phyloP scores from a whole-genome alignment of 805 yeast species.

The Ogataea angusta region DNA sequence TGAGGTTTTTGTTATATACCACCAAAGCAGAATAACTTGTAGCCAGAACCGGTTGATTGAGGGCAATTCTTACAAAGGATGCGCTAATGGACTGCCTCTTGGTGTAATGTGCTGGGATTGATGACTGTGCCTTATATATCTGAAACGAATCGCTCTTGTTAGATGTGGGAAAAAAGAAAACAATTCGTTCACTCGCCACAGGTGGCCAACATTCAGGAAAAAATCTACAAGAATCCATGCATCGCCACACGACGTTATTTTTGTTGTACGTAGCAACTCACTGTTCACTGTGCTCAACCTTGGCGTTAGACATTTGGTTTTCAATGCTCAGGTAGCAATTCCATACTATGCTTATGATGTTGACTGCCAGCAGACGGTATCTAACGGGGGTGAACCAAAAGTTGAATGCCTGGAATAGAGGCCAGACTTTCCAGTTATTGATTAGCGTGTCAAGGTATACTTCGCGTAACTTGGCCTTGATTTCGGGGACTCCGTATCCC shows the following conservation, averaged over 20 bases:
- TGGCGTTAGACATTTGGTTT: conserved; percentile 35
- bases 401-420: conserved; percentile 75
- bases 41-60: neutral
- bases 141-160: conserved; percentile 8
- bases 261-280: conserved; percentile 2
- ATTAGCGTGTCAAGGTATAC: conserved; percentile 66
- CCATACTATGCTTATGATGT: conserved; percentile 75
- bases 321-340: conserved; percentile 69
- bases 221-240: neutral
- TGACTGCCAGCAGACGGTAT: conserved; percentile 64
- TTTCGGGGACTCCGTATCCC: conserved; percentile 39
- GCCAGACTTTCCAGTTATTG: conserved; percentile 90
- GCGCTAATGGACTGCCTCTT: neutral
- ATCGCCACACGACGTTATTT: conserved; percentile 1
- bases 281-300: conserved; percentile 1
- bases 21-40: neutral
- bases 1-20: neutral
- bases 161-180: conserved; percentile 15
- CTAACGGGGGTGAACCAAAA: conserved; percentile 73
- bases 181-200: conserved; percentile 23
- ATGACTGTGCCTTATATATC: neutral
- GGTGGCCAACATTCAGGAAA: neutral
- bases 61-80: conserved; percentile 5
- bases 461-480: conserved; percentile 41
- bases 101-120: neutral